Evolutionary conservation across 2,329 filamentous ascomycete species (phyloP).

Genomic region (Colletotrichum sp.): DNA sequence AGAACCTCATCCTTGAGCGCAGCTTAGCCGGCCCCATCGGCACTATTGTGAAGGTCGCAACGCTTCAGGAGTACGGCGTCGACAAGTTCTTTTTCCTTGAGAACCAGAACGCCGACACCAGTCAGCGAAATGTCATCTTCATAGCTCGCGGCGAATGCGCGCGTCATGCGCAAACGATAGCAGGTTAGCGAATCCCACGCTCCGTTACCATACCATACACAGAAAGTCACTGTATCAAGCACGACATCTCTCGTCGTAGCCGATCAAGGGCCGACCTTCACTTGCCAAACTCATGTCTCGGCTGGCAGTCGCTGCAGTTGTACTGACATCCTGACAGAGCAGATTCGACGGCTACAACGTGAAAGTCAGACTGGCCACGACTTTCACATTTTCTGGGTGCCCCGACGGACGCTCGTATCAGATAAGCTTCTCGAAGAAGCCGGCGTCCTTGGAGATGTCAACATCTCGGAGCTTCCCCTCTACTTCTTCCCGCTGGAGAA

Average conservation of each 20-base stretch:
- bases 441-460: constrained; percentile 91
- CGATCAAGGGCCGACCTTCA: not conserved
- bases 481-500: constrained; percentile 92
- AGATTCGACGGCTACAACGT: constrained; percentile 88
- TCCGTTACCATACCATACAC: not conserved
- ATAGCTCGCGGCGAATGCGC: constrained; percentile 89
- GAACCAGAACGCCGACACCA: constrained; percentile 93
- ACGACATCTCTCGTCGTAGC: not conserved
- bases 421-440: constrained; percentile 92
- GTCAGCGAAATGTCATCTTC: constrained; percentile 94
- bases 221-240: not conserved
- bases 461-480: constrained; percentile 83
- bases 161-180: constrained; percentile 82
- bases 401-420: constrained; percentile 87
- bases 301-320: constrained; percentile 39
- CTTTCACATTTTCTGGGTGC: constrained; percentile 96
- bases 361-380: constrained; percentile 92
- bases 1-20: constrained; percentile 94
- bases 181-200: constrained; percentile 66
- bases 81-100: constrained; percentile 98
- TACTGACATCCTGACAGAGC: constrained; percentile 59
- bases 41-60: constrained; percentile 92
- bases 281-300: constrained; percentile 5
- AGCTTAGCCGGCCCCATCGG: constrained; percentile 88
- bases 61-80: constrained; percentile 94